Conservation (phyloP, 441 rosid species). For the Aquilaria agallochum region DNA sequence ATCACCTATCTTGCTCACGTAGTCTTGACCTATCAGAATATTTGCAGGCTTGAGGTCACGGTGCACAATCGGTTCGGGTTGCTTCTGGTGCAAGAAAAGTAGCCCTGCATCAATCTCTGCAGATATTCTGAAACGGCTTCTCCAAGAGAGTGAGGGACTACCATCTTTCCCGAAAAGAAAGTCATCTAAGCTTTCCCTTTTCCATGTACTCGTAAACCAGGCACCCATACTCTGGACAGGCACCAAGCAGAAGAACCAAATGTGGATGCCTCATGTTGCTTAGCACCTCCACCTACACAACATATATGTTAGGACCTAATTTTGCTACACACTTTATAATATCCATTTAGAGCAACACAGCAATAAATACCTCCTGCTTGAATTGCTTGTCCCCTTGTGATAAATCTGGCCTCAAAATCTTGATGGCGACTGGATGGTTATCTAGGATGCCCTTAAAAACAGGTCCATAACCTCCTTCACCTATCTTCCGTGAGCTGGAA, state of each 20-base stretch:
- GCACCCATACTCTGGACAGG: conserved; percentile 82
- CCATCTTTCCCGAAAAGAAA: conserved; percentile 53
- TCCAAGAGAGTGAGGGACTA: conserved; percentile 66
- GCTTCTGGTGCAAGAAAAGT: conserved; percentile 71
- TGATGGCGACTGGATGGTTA: conserved; percentile 64
- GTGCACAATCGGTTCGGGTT: conserved; percentile 79
- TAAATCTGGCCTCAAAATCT: conserved; percentile 55
- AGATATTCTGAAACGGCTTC: conserved; percentile 59
- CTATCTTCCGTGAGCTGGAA: conserved; percentile 43
- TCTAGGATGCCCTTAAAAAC: conserved; percentile 52
- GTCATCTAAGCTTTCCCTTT: conserved; percentile 83
- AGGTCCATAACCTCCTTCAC: conserved; percentile 90
- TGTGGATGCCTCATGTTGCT: conserved; percentile 75
- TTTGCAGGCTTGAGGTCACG: conserved; percentile 87
- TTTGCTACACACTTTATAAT: not conserved
- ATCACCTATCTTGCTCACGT: conserved; percentile 60
- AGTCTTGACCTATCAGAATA: conserved; percentile 56
- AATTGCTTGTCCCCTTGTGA: conserved; percentile 72
- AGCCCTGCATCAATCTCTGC: conserved; percentile 67
- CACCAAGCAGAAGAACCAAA: conserved; percentile 80
- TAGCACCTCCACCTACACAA: conserved; percentile 62
- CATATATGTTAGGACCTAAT: not conserved
- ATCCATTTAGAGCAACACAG: not conserved
- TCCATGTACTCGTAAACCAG: conserved; percentile 83
- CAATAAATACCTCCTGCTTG: conserved; percentile 50